Evolutionary conservation across 192 early-diverging fungal species (phyloP), one percentile per base, ranked within the genome.

Genomic region (Chytriomyces sp.): DNA sequence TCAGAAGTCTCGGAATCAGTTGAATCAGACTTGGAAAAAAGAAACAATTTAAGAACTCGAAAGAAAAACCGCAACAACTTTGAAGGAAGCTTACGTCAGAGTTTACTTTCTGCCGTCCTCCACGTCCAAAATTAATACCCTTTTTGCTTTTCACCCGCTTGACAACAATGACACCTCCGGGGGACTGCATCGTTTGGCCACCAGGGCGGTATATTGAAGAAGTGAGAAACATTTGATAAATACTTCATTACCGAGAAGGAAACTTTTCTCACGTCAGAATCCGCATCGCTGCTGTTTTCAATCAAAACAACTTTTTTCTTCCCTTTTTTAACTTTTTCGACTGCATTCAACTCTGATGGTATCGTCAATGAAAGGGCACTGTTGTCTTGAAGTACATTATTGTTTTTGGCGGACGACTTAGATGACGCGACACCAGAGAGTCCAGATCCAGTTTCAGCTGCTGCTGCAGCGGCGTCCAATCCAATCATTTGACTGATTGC

Each of bases 301-400:
- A 67, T 67, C 35, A 67, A n/a, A 47, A 67, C 20, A 18, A 67
- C 66, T 11, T 44, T 20, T 6, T 67, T 67, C 66, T 67, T 67
- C 44, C 46, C 46, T 44, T 67, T 67, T 28, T n/a, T n/a, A n/a
- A 5, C 28, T 26, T 35, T 35, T 35, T 35, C 35, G 35, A 35
- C 35, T 4, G 35, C 35, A 35, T 35, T 35, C 35, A 35, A 35
- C 35, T 35, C 35, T 35, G 35, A 35, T 35, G 35, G 35, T 35
- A 35, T 35, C 35, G 35, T 35, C 35, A 35, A 35, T 35, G 35
- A 35, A 35, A 35, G 35, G 35, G 35, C 35, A 35, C 3, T 4
- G 35, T 35, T 35, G 35, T 4, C 35, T 35, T 35, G 0, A 0
- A 35, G 35, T 35, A 2, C 35, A 35, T 35, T 35, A 2, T 35